These are phyloP conservation scores for Penicillium herquei DNA, from an alignment of 495 filamentous ascomycete species.

Conservation along the genomic window DNA sequence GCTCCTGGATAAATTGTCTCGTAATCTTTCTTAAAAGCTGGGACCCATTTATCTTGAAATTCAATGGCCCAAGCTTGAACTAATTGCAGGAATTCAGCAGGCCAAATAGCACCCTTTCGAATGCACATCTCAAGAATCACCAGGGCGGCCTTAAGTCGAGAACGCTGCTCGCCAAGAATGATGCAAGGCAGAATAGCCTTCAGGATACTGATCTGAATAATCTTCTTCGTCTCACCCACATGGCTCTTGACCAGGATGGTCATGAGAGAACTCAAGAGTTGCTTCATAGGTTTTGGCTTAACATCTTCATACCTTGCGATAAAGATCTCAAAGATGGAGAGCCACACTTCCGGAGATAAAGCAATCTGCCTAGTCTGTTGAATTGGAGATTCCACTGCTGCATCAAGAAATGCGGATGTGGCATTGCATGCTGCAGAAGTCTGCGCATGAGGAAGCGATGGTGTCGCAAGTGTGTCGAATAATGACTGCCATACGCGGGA, in stretches of 20 bases:
- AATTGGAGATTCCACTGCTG: constrained; percentile 37
- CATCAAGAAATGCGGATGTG: constrained; percentile 45
- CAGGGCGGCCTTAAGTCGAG: constrained; percentile 40
- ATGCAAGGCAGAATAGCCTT: constrained; percentile 35
- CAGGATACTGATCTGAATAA: constrained; percentile 22
- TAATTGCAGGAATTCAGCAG: constrained; percentile 31
- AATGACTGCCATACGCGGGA: constrained; percentile 38
- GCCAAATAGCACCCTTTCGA: constrained; percentile 34
- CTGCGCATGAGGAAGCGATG: constrained; percentile 39
- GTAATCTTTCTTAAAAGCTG: constrained; percentile 32
- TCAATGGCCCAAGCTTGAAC: constrained; percentile 33
- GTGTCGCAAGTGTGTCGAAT: constrained; percentile 37
- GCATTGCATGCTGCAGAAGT: constrained; percentile 46
- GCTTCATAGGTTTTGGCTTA: constrained; percentile 71
- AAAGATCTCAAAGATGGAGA: constrained; percentile 64
- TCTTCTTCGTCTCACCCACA: constrained; percentile 20
- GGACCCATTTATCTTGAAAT: constrained; percentile 28
- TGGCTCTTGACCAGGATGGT: constrained; percentile 52
- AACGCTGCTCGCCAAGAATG: constrained; percentile 39
- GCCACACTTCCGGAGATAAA: constrained; percentile 53
- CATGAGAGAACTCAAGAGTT: constrained; percentile 61
- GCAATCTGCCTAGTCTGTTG: constrained; percentile 34
- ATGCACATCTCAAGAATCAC: constrained; percentile 43
- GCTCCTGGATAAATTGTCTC: constrained; percentile 25
- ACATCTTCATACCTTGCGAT: constrained; percentile 72